Evolutionary conservation across 108 stramenopile genomes (phyloP).

Genomic region (Pseudonitzschia pungens): DNA sequence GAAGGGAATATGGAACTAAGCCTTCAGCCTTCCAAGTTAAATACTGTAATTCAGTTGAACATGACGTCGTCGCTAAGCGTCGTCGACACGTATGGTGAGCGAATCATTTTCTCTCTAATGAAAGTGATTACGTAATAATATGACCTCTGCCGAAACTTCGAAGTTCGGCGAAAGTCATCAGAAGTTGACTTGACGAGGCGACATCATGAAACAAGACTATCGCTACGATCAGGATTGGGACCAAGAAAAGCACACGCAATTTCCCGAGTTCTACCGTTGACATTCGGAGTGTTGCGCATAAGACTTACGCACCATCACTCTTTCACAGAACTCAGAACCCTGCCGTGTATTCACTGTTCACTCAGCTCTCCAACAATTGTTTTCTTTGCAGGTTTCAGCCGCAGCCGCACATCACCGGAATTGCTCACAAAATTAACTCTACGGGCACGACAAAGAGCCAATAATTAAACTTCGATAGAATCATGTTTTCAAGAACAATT

Average conservation of each 20-base stretch:
- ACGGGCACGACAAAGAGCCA: neutral
- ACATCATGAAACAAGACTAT: neutral
- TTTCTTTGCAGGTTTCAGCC: too few species aligned
- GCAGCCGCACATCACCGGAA: too few species aligned
- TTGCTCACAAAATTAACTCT: neutral
- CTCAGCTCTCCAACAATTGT: too few species aligned
- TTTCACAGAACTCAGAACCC: neutral
- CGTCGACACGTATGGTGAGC: neutral
- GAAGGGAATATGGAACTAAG: too few species aligned
- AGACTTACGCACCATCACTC: neutral
- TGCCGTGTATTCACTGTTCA: too few species aligned
- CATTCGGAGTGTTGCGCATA: neutral
- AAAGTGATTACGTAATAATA: too few species aligned
- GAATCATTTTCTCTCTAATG: neutral
- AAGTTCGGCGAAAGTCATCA: neutral
- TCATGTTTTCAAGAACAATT: constrained; percentile 13
- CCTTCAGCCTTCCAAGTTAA: too few species aligned
- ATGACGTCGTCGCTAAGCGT: neutral
- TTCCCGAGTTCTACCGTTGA: neutral
- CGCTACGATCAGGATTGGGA: too few species aligned
- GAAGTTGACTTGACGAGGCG: neutral
- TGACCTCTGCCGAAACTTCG: too few species aligned
- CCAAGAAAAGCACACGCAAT: neutral
- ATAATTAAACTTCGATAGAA: neutral
- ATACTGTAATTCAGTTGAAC: neutral